Conservation (phyloP, 2,329 filamentous ascomycete genomes). For the Paecilomyces dactylethromorphus region DNA sequence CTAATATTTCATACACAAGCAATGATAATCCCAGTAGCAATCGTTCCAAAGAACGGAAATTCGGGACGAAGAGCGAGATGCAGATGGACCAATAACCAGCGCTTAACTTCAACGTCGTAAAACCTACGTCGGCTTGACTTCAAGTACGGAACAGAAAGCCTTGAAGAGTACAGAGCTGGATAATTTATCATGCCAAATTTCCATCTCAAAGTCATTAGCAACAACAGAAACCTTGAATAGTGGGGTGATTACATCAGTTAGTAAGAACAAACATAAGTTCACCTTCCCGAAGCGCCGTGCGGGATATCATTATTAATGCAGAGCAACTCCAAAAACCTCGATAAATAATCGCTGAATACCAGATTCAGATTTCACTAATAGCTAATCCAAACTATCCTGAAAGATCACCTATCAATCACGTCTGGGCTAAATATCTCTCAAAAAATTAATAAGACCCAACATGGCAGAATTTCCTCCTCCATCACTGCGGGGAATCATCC, state of each 20-base stretch:
- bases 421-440: too few species aligned
- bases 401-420: too few species aligned
- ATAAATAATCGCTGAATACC: background rate
- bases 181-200: too few species aligned
- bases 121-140: background rate
- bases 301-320: background rate
- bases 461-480: conserved; percentile 26
- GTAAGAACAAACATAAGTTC: background rate
- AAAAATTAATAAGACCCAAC: background rate
- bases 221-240: background rate
- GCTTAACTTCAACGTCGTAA: background rate
- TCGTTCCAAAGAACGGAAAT: background rate
- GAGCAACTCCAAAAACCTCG: background rate
- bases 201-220: background rate
- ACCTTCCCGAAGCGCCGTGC: background rate
- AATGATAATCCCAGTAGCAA: background rate
- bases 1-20: background rate
- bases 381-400: too few species aligned
- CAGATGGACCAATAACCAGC: background rate
- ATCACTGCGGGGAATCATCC: conserved; percentile 36
- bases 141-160: background rate
- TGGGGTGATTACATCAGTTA: background rate
- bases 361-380: too few species aligned
- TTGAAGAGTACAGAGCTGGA: too few species aligned
- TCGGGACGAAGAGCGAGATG: background rate